Conservation (phyloP, 345 rosid genomes). For the Cardiospermum halicacabum region DNA sequence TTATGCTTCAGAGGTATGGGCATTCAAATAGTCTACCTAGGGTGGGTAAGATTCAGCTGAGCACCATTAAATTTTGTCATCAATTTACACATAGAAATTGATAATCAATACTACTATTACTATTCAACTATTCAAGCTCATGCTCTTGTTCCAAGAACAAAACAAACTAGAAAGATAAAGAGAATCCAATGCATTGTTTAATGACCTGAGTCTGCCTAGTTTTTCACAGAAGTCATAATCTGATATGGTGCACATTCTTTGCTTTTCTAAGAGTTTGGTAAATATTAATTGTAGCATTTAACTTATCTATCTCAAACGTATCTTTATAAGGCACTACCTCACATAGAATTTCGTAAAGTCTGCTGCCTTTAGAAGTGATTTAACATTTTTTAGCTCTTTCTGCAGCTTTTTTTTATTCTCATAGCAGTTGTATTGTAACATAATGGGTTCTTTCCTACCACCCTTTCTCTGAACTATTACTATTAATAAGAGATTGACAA, state of each 20-base stretch:
- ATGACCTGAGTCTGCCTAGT: neutral
- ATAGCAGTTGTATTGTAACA: no score
- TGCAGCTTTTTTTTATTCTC: no score
- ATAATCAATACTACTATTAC: neutral
- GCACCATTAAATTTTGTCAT: neutral
- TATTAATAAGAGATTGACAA: no score
- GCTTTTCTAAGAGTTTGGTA: neutral
- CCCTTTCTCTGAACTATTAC: no score
- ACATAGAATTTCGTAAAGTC: neutral
- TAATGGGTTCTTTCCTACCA: no score
- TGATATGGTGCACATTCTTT: neutral
- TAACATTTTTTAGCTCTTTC: no score
- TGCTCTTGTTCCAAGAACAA: neutral
- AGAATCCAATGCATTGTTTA: neutral
- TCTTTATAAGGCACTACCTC: neutral
- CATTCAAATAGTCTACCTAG: no score
- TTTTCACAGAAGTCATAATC: neutral
- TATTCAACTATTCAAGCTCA: neutral
- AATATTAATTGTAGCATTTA: neutral
- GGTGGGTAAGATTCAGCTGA: neutral
- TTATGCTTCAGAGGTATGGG: no score
- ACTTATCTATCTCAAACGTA: neutral
- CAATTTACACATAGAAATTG: neutral
- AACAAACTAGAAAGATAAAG: neutral
- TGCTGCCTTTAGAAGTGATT: no score